Evolutionary conservation across 78 protist genomes (phyloP).

Genomic region (Tieghemostelium lacteum): DNA sequence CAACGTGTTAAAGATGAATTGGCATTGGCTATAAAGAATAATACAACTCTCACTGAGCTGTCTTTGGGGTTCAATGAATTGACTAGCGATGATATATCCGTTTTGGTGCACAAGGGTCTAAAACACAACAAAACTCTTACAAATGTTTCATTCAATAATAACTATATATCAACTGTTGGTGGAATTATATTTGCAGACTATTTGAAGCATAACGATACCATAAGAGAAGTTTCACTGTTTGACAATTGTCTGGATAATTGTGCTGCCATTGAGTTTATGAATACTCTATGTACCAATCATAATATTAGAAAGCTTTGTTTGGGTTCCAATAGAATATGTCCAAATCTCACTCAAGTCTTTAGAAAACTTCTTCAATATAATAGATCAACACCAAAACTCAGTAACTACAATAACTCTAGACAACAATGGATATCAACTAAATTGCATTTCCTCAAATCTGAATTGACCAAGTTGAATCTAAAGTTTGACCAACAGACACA

Average conservation of each 20-base stretch:
- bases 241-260: slow-evolving; percentile 55
- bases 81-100: slow-evolving; percentile 16
- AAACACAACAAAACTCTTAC: slow-evolving; percentile 36
- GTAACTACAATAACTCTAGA: too few relatives aligned
- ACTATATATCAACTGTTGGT: slow-evolving; percentile 31
- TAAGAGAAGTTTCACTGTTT: slow-evolving; percentile 13
- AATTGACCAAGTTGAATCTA: slow-evolving; percentile 9
- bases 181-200: slow-evolving; percentile 57
- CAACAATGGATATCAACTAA: not conserved
- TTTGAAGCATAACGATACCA: not conserved
- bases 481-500: not conserved
- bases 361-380: not conserved
- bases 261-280: slow-evolving; percentile 18
- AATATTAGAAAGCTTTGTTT: slow-evolving; percentile 45
- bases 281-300: slow-evolving; percentile 21
- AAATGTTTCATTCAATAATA: slow-evolving; percentile 41
- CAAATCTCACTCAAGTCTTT: slow-evolving; percentile 7
- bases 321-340: slow-evolving; percentile 42
- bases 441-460: not conserved
- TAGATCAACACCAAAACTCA: not conserved
- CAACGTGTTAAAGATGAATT: slow-evolving; percentile 31
- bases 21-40: slow-evolving; percentile 2
- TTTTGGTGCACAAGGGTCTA: slow-evolving; percentile 28
- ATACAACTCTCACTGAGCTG: slow-evolving; percentile 12
- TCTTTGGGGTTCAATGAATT: slow-evolving; percentile 67